These are phyloP conservation scores for Phytophthora sansomeana DNA, from an alignment of 352 stramenopile genomes.

Conservation along the genomic window DNA sequence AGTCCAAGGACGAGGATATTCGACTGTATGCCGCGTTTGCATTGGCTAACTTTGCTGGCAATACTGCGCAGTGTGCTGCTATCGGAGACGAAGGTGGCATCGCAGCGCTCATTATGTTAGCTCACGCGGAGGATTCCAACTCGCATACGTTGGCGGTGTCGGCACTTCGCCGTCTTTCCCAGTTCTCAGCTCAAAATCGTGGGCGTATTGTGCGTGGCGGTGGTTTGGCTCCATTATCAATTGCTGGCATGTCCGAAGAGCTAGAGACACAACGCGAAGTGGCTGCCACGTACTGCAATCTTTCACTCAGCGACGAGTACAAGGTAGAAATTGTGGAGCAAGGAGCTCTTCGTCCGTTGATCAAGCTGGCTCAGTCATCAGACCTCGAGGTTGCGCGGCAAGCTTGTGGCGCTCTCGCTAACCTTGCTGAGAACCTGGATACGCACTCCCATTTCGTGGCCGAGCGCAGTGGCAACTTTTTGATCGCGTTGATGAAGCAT, in stretches of 20 bases:
- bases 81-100: conserved; percentile 94
- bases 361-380: conserved; percentile 87
- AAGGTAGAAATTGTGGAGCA: conserved; percentile 91
- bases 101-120: conserved; percentile 89
- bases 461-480: conserved; percentile 70
- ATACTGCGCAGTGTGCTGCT: conserved; percentile 84
- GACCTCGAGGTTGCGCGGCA: conserved; percentile 94
- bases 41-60: conserved; percentile 94
- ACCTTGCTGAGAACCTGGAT: conserved; percentile 95
- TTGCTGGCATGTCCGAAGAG: conserved; percentile 86
- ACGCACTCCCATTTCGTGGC: conserved; percentile 92
- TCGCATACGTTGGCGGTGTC: conserved; percentile 93
- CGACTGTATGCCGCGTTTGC: conserved; percentile 93
- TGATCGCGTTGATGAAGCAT: conserved; percentile 88
- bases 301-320: conserved; percentile 94
- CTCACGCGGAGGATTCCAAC: conserved; percentile 89
- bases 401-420: conserved; percentile 93
- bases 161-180: conserved; percentile 92
- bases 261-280: conserved; percentile 96
- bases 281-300: conserved; percentile 93
- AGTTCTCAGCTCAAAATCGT: conserved; percentile 90
- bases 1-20: conserved; percentile 80
- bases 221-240: conserved; percentile 86
- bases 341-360: conserved; percentile 78
- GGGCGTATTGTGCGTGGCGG: conserved; percentile 87